Evolutionary conservation across 768 basidiomycete species (phyloP).

Genomic region (Hemileccinum rubropunctum): DNA sequence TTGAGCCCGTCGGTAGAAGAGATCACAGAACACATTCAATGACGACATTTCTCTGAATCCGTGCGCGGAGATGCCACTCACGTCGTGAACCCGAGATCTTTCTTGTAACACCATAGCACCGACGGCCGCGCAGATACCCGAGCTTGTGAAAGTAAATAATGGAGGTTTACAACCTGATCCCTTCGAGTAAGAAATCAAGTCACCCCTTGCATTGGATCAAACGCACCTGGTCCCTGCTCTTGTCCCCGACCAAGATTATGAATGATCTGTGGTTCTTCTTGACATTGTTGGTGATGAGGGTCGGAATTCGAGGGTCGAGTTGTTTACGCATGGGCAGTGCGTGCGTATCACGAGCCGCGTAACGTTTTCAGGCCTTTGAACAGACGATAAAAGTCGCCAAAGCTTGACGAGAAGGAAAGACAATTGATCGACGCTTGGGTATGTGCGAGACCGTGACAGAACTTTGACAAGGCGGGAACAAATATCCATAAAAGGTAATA

Average conservation of each 20-base stretch:
- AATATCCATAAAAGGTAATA: no score
- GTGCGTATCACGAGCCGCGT: neutral
- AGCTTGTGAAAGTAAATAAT: conserved; percentile 91
- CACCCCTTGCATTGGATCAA: neutral
- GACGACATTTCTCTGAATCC: neutral
- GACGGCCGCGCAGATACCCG: conserved; percentile 85
- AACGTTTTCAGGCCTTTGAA: no score
- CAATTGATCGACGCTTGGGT: no score
- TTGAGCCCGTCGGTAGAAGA: neutral
- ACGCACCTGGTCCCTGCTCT: conserved; percentile 82
- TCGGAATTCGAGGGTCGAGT: conserved; percentile 89
- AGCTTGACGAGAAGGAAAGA: no score
- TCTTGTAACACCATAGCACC: conserved; percentile 99
- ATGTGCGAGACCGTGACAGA: no score
- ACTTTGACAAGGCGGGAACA: no score
- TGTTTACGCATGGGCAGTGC: conserved; percentile 69
- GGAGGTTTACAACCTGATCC: conserved; percentile 84
- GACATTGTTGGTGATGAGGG: conserved; percentile 91
- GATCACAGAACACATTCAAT: neutral
- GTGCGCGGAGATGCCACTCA: conserved; percentile 33
- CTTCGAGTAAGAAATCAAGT: neutral
- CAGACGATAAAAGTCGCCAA: neutral
- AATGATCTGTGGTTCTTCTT: conserved; percentile 91
- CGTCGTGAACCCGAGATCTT: conserved; percentile 96
- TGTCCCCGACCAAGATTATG: conserved; percentile 95